These are phyloP conservation scores for Zygoascus meyerae DNA, from an alignment of 1,139 yeast species.

Conservation along the genomic window DNA sequence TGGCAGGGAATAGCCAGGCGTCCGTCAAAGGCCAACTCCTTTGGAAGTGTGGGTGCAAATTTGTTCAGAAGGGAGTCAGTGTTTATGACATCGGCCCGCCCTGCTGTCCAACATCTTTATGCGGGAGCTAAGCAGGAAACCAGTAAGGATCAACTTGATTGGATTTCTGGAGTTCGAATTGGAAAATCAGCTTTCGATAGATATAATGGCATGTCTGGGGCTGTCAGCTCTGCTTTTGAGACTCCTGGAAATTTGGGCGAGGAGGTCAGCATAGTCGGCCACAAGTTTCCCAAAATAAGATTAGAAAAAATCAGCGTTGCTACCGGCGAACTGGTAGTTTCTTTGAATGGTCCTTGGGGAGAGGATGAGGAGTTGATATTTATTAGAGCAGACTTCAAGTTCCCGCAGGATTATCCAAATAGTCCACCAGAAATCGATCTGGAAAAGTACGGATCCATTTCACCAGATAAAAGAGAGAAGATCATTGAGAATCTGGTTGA, in stretches of 20 bases:
- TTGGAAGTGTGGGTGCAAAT: background rate
- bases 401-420: constrained; percentile 71
- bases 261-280: constrained; percentile 85
- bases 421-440: constrained; percentile 54
- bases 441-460: constrained; percentile 72
- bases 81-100: constrained; percentile 33
- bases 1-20: constrained; percentile 2
- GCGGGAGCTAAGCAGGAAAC: constrained; percentile 15
- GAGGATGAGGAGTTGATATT: constrained; percentile 56
- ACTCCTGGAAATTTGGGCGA: constrained; percentile 76
- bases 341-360: constrained; percentile 74
- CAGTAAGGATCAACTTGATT: constrained; percentile 63
- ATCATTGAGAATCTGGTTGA: constrained; percentile 48
- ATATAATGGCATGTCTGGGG: constrained; percentile 16
- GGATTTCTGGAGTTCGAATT: constrained; percentile 90
- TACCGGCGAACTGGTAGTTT: constrained; percentile 69
- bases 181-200: constrained; percentile 46
- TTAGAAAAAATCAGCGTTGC: constrained; percentile 87
- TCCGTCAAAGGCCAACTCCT: constrained; percentile 4
- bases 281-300: constrained; percentile 77
- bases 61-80: constrained; percentile 13
- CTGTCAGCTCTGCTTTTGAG: constrained; percentile 30
- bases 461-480: constrained; percentile 42
- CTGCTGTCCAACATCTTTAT: constrained; percentile 19
- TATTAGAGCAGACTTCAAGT: constrained; percentile 58